phyloP scores from a whole-genome alignment of 345 rosid genomes.

The Pistacia integerrima region DNA sequence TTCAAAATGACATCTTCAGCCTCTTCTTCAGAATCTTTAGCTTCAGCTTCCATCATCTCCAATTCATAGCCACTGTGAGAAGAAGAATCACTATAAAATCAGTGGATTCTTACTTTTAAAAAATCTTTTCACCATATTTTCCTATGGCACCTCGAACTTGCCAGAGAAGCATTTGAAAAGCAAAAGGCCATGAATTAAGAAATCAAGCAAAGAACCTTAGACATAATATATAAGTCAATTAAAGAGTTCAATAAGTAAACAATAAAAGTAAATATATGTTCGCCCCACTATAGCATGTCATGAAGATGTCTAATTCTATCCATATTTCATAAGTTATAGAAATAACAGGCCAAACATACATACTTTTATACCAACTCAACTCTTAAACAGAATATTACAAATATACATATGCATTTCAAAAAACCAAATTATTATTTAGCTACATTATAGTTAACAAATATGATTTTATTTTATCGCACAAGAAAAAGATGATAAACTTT shows the following conservation, averaged over 20 bases:
- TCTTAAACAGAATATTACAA: not conserved
- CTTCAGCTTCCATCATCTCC: constrained; percentile 86
- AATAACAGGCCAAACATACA: not conserved
- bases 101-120: not conserved
- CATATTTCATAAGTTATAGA: not conserved
- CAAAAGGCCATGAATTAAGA: not conserved
- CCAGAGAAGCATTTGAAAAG: not conserved
- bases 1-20: constrained; percentile 38
- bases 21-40: constrained; percentile 91
- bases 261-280: not conserved
- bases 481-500: not conserved
- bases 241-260: not conserved
- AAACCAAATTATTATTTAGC: too few relatives aligned
- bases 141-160: not conserved
- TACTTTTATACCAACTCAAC: not conserved
- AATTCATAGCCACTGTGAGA: constrained; percentile 70
- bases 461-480: not conserved
- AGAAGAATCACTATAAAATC: not conserved
- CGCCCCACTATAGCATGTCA: not conserved
- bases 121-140: not conserved
- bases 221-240: not conserved
- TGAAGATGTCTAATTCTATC: not conserved
- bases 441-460: too few relatives aligned
- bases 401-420: not conserved
- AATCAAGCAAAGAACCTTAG: not conserved